Base-by-base conservation (phyloP, 306 rosid genomes). In the Prunus davidiana region DNA sequence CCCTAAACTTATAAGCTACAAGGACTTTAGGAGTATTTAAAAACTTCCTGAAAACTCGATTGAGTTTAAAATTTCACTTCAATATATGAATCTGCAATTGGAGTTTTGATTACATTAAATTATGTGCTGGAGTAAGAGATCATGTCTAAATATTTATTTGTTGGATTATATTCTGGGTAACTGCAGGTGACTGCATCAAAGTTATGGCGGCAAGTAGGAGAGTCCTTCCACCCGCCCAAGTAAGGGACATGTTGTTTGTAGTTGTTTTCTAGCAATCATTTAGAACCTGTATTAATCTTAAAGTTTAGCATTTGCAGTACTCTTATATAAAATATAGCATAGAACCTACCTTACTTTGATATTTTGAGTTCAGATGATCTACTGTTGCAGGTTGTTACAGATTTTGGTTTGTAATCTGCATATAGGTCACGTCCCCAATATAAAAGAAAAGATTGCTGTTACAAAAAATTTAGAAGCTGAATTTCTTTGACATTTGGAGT, bases 171-270 rank as follows among this genome's bases (percentile, higher is more conserved):
- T 60, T 76, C 57, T 75, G 38, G 73, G 73, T 66, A 71, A 68
- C 74, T 78, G 83, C 71, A 89, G 97, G 97, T 92, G 85, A 92
- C 96, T 71, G 70, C 86, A 64, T 84, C 91, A 58, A 92, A 92
- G 85, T 80, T 92, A 74, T 90, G 97, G 97, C 92, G 97, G 78
- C 96, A 88, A 92, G 93, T 92, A 49, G 97, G 96, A 84, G 97
- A 92, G 85, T 90, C 96, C 58, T 92, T 92, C 89, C 87, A 90
- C 74, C 97, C 97, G 76, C 97, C 96, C 27, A 90, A 90, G 96
- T 92, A 88, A 89, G 93, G 47, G 80, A 52, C 66, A 41, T 38
- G 22, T 10, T 64, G 27, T 18, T 51, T 62, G 15, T n/a, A 15
- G 30, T 67, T 82, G 51, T 41, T 73, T 49, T 24, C 72, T 78